phyloP scores from a whole-genome alignment of 768 basidiomycete species.

The Termitomyces sp. region DNA sequence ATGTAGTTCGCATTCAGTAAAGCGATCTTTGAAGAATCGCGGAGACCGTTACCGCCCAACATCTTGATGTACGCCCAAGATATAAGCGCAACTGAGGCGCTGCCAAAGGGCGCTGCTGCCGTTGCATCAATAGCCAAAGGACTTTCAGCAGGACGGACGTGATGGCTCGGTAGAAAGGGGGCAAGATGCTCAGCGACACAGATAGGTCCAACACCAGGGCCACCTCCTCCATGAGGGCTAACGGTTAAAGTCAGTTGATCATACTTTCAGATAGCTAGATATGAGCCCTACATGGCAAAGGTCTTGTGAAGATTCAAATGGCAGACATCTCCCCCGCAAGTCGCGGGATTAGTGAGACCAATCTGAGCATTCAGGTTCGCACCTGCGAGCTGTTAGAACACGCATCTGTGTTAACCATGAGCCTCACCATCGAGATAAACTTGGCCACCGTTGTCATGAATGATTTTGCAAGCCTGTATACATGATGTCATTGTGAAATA shows the following conservation, averaged over 20 bases:
- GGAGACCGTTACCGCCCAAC: slow-evolving; percentile 93
- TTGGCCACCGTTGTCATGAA: slow-evolving; percentile 94
- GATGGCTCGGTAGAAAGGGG: slow-evolving; percentile 92
- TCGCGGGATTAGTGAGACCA: slow-evolving; percentile 88
- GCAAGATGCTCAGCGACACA: slow-evolving; percentile 92
- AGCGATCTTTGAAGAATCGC: slow-evolving; percentile 81
- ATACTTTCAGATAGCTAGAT: background rate
- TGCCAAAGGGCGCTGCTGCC: slow-evolving; percentile 90
- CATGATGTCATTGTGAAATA: slow-evolving; percentile 2
- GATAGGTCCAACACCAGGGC: slow-evolving; percentile 95
- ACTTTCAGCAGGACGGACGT: slow-evolving; percentile 63
- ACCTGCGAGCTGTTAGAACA: slow-evolving; percentile 31
- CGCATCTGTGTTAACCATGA: background rate
- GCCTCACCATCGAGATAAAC: slow-evolving; percentile 87
- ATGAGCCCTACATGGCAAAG: slow-evolving; percentile 75
- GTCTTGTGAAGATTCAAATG: slow-evolving; percentile 99
- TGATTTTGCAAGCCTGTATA: slow-evolving; percentile 80
- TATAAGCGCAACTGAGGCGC: slow-evolving; percentile 91
- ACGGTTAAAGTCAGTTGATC: background rate
- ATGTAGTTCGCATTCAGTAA: slow-evolving; percentile 98
- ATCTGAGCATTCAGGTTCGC: slow-evolving; percentile 96
- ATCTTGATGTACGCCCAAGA: slow-evolving; percentile 99
- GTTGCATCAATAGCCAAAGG: slow-evolving; percentile 81
- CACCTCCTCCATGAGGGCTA: slow-evolving; percentile 96
- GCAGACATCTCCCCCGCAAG: slow-evolving; percentile 97